phyloP scores from a whole-genome alignment of 257 asterid genomes.

The Salvia splendens region DNA sequence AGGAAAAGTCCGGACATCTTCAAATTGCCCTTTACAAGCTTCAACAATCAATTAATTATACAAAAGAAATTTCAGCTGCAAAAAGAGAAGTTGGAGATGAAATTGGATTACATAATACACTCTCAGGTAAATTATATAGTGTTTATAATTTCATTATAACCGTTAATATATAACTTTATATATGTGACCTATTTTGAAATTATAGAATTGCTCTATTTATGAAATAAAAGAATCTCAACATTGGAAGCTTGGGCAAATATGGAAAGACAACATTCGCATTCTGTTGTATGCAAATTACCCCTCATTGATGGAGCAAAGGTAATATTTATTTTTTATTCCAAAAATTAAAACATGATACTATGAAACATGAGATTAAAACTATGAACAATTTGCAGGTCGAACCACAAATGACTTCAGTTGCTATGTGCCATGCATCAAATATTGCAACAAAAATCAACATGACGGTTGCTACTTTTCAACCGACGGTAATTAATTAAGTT shows the following conservation, averaged over 20 bases:
- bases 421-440: constrained; percentile 58
- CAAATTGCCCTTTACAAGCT: constrained; percentile 45
- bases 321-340: background rate
- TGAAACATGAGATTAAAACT: too few relatives aligned
- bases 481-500: constrained; percentile 41
- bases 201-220: too few relatives aligned
- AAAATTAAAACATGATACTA: too few relatives aligned
- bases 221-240: too few relatives aligned
- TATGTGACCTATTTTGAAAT: too few relatives aligned
- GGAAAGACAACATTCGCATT: constrained; percentile 58
- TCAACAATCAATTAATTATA: constrained; percentile 54
- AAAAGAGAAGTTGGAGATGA: constrained; percentile 61
- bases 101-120: constrained; percentile 49
- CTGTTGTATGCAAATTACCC: constrained; percentile 69
- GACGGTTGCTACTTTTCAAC: constrained; percentile 42
- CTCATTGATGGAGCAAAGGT: constrained; percentile 82
- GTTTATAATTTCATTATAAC: too few relatives aligned
- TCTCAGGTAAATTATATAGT: constrained; percentile 52
- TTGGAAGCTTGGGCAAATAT: constrained; percentile 64
- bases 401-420: constrained; percentile 37
- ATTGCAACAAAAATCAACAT: constrained; percentile 50
- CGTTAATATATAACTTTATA: too few relatives aligned
- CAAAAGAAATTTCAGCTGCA: constrained; percentile 60
- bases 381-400: constrained; percentile 48
- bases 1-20: constrained; percentile 51